Evolutionary conservation across 257 asterid genomes (phyloP).

Genomic region (Agastache rugosa): DNA sequence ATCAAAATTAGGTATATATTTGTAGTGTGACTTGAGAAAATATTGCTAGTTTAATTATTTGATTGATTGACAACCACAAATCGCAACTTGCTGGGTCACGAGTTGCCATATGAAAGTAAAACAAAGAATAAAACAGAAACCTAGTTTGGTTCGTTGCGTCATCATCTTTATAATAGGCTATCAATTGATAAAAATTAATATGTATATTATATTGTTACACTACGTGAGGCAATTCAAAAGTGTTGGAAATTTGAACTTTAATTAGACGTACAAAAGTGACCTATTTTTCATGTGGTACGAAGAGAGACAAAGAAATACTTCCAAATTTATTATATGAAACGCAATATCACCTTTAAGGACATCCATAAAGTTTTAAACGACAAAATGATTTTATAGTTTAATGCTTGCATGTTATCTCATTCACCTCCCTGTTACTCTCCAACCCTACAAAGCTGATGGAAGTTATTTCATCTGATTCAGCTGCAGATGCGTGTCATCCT

Average conservation of each 20-base stretch:
- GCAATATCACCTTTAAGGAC: not conserved
- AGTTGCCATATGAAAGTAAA: constrained; percentile 29
- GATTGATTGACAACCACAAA: constrained; percentile 17
- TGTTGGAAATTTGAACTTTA: not conserved
- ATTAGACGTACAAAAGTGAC: not conserved
- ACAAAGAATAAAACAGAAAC: constrained; percentile 23
- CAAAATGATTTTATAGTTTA: no score
- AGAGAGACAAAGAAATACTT: no score
- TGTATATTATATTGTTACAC: no score
- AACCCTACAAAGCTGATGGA: no score
- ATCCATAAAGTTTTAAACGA: no score
- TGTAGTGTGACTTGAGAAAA: no score
- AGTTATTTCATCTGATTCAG: no score
- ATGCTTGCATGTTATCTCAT: no score
- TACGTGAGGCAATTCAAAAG: not conserved
- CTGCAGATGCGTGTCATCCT: no score
- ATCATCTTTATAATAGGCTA: not conserved
- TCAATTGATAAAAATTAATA: not conserved
- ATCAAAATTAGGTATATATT: no score
- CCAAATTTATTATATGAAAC: no score
- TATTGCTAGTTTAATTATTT: not conserved
- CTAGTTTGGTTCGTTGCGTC: not conserved
- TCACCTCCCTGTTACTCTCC: no score
- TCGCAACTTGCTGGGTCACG: constrained; percentile 37
- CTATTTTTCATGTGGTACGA: not conserved